A percentile compares a stretch with the other conserved stretches of the same genome.
Conservation (phyloP, 2,329 filamentous ascomycete species). For the Madurella mycetomatis region DNA sequence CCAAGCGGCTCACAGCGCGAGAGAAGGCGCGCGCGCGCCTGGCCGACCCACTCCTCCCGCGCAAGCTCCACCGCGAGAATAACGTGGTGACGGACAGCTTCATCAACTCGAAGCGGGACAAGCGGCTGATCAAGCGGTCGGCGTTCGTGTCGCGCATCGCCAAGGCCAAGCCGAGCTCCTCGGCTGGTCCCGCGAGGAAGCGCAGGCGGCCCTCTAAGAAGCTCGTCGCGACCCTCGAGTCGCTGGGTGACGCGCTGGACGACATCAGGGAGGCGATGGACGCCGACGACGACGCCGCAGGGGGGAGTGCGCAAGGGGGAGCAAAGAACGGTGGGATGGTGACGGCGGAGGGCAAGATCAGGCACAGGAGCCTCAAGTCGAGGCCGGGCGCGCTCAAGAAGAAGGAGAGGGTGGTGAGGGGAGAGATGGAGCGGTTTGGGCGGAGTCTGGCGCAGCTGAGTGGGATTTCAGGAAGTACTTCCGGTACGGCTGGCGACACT, state of each 20-base stretch:
- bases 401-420: conserved; percentile 73
- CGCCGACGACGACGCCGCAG: conserved; percentile 47
- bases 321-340: conserved; percentile 30
- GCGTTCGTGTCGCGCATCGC: conserved; percentile 72
- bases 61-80: conserved; percentile 48
- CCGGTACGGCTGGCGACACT: conserved; percentile 9
- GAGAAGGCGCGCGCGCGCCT: conserved; percentile 51
- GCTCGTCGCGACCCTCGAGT: conserved; percentile 68
- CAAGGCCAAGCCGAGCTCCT: conserved; percentile 43
- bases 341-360: conserved; percentile 56
- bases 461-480: conserved; percentile 13
- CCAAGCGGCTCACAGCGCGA: conserved; percentile 54
- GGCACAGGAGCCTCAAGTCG: conserved; percentile 69
- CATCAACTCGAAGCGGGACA: conserved; percentile 73
- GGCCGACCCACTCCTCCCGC: conserved; percentile 47
- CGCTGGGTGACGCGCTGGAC: conserved; percentile 76
- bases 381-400: conserved; percentile 76
- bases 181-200: conserved; percentile 28
- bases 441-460: conserved; percentile 75
- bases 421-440: conserved; percentile 80
- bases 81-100: conserved; percentile 55
- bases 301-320: no score
- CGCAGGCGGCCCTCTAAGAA: conserved; percentile 56
- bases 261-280: conserved; percentile 49
- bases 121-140: conserved; percentile 75